Conservation (phyloP, 805 yeast genomes). For the Spathaspora passalidarum region DNA sequence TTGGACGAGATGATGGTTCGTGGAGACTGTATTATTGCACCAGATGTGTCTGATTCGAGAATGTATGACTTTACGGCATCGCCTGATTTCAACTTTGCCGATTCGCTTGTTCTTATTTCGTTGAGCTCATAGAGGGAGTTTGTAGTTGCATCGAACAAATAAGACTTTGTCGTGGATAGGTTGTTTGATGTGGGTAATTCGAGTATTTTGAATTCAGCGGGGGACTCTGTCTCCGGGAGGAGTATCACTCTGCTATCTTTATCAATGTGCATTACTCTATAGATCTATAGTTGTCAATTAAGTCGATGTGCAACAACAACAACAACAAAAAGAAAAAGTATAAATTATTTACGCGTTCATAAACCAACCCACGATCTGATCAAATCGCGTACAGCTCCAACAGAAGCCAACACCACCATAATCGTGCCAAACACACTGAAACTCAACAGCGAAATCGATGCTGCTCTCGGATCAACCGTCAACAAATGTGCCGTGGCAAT, state of each 20-base stretch:
- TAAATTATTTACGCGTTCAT: slow-evolving; percentile 2
- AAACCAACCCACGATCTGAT: slow-evolving; percentile 19
- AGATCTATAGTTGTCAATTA: background rate
- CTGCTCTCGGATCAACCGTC: slow-evolving; percentile 72
- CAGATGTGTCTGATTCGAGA: slow-evolving; percentile 20
- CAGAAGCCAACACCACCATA: slow-evolving; percentile 67
- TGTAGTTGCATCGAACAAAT: slow-evolving; percentile 10
- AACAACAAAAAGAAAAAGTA: background rate
- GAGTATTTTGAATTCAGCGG: slow-evolving; percentile 10
- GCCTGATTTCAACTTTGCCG: slow-evolving; percentile 20
- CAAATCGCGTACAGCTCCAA: slow-evolving; percentile 33
- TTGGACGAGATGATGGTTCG: slow-evolving; percentile 38
- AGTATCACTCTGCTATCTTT: slow-evolving; percentile 12
- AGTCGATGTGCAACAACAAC: too few species aligned
- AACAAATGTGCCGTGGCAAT: slow-evolving; percentile 76
- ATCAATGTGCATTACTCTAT: slow-evolving; percentile 7
- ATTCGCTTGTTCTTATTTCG: slow-evolving; percentile 30
- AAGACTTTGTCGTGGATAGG: slow-evolving; percentile 8
- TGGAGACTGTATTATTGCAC: slow-evolving; percentile 39
- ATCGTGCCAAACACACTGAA: slow-evolving; percentile 71
- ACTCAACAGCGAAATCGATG: slow-evolving; percentile 70
- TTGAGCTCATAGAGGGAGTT: slow-evolving; percentile 37
- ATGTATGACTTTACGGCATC: slow-evolving; percentile 43
- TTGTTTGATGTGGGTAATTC: slow-evolving; percentile 10
- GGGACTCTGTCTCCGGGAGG: slow-evolving; percentile 9